phyloP scores from a whole-genome alignment of 2,329 filamentous ascomycete genomes.

The Dichotomopilus funicola region DNA sequence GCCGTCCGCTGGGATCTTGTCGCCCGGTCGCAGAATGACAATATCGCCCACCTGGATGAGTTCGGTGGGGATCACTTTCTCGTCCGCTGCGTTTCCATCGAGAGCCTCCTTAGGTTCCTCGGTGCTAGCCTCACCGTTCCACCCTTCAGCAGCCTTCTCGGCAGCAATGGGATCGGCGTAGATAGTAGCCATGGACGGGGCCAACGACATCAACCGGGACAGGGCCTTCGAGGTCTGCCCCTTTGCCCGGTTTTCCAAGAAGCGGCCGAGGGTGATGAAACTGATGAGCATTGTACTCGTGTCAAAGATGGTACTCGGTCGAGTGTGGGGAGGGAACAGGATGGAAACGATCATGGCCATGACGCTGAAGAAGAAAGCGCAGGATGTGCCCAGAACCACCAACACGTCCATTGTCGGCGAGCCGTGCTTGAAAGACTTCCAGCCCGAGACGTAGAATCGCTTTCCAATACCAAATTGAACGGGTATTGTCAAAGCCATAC shows the following conservation, averaged over 20 bases:
- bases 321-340: conserved; percentile 63
- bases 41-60: conserved; percentile 90
- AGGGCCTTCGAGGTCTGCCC: conserved; percentile 93
- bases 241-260: conserved; percentile 89
- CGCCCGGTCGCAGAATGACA: conserved; percentile 85
- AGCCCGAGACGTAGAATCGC: conserved; percentile 91
- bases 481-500: conserved; percentile 76
- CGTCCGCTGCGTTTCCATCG: conserved; percentile 62
- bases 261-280: conserved; percentile 86
- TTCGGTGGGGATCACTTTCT: conserved; percentile 85
- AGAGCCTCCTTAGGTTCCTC: conserved; percentile 41
- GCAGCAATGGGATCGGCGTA: conserved; percentile 91
- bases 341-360: conserved; percentile 81
- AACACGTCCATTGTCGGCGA: conserved; percentile 98
- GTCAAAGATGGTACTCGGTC: conserved; percentile 88
- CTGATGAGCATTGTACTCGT: conserved; percentile 98
- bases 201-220: conserved; percentile 88
- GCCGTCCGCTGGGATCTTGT: conserved; percentile 94
- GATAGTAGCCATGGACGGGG: conserved; percentile 94
- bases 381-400: conserved; percentile 86
- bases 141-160: conserved; percentile 79
- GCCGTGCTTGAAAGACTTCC: conserved; percentile 81
- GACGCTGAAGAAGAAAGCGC: conserved; percentile 93
- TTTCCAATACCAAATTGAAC: conserved; percentile 95
- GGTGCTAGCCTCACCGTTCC: conserved; percentile 45